phyloP scores from a whole-genome alignment of 352 stramenopile genomes.

The Phytophthora palmivora region DNA sequence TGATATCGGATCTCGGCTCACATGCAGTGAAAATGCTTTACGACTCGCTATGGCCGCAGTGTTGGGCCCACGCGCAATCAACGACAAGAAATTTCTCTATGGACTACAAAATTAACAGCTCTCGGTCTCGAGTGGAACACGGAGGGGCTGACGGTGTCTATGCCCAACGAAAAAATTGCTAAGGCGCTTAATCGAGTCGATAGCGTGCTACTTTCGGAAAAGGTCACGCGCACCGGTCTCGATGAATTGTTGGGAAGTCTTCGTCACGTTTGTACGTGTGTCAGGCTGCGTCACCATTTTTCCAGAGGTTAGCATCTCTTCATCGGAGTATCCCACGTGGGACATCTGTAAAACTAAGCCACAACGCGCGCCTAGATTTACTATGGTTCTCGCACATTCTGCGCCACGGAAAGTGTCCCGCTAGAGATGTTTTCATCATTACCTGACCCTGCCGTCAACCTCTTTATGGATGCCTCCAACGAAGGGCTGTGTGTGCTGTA shows the following conservation, averaged over 20 bases:
- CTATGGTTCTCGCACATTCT: slow-evolving; percentile 5
- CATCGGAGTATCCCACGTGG: neutral
- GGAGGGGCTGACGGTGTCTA: neutral
- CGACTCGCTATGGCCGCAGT: neutral
- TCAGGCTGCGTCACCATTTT: slow-evolving; percentile 3
- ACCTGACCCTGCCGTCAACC: slow-evolving; percentile 1
- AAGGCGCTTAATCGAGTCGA: slow-evolving; percentile 5
- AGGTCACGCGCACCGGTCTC: neutral
- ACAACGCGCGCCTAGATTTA: neutral
- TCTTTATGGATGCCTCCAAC: slow-evolving; percentile 29
- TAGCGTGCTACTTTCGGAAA: neutral
- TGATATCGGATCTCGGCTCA: neutral
- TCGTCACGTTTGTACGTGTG: slow-evolving; percentile 3
- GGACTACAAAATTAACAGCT: neutral
- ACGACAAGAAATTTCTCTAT: slow-evolving; percentile 12
- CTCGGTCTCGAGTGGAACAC: slow-evolving; percentile 15
- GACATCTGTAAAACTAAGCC: neutral
- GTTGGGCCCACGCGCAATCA: slow-evolving; percentile 11
- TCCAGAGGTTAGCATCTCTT: neutral
- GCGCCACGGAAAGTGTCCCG: neutral
- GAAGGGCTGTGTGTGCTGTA: slow-evolving; percentile 26
- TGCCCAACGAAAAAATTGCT: slow-evolving; percentile 19
- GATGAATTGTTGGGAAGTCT: neutral
- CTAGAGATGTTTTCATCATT: neutral
- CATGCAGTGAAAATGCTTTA: neutral